phyloP scores from a whole-genome alignment of 257 asterid species.

The Paulownia fortunei region DNA sequence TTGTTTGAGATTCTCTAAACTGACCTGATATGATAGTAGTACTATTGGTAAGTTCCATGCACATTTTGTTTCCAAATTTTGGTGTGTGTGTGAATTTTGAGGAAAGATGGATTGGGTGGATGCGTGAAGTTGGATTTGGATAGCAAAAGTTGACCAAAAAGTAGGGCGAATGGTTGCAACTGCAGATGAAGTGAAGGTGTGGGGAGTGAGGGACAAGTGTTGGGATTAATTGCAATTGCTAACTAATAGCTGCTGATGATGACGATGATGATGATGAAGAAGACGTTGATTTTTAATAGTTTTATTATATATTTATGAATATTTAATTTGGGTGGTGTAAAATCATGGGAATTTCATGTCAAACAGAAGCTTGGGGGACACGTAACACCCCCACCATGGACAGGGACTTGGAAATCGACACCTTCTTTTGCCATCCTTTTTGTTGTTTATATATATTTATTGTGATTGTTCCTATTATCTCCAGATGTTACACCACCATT shows the following conservation, averaged over 20 bases:
- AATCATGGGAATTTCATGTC: slow-evolving; percentile 33
- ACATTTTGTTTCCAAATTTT: too few relatives aligned
- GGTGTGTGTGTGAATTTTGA: too few relatives aligned
- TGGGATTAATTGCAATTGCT: too few relatives aligned
- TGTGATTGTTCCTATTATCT: not conserved
- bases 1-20: too few relatives aligned
- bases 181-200: not conserved
- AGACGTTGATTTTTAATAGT: slow-evolving; percentile 33
- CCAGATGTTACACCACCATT: slow-evolving; percentile 29
- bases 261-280: not conserved
- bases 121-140: too few relatives aligned
- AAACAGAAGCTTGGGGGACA: slow-evolving; percentile 49
- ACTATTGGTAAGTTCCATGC: too few relatives aligned
- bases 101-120: too few relatives aligned
- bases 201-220: not conserved
- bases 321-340: slow-evolving; percentile 43
- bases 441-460: not conserved
- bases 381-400: slow-evolving; percentile 43
- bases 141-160: not conserved
- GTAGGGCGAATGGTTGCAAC: not conserved
- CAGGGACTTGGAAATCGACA: slow-evolving; percentile 21
- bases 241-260: not conserved
- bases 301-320: not conserved
- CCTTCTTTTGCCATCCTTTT: not conserved
- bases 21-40: too few relatives aligned